Percentiles rank a stretch among this genome's conserved stretches.
phyloP scores from a whole-genome alignment of 441 rosid species.

The Arabidopsis hybrid region DNA sequence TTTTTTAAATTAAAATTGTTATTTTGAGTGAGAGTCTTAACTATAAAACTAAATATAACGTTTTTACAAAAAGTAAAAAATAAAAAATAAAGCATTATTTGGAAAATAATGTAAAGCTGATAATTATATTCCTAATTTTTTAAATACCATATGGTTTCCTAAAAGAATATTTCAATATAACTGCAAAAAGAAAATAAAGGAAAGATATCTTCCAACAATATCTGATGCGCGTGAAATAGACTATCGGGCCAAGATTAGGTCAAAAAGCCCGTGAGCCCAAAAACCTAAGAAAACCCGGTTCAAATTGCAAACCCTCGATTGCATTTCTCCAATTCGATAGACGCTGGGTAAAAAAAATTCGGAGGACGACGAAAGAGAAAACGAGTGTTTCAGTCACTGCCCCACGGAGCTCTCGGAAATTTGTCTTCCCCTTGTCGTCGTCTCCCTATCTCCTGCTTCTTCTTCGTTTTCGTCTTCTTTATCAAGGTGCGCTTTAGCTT shows the following conservation, averaged over 20 bases:
- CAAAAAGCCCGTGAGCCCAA: constrained; percentile 38
- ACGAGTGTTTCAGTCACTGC: constrained; percentile 36
- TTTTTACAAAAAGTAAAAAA: too few relatives aligned
- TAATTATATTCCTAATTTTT: too few relatives aligned
- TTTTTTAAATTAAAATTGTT: too few relatives aligned
- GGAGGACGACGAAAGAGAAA: constrained; percentile 33
- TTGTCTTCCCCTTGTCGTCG: constrained; percentile 13
- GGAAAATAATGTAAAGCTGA: too few relatives aligned
- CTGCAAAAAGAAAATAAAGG: not conserved
- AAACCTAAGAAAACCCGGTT: constrained; percentile 36
- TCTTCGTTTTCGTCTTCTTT: not conserved
- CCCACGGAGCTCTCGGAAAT: constrained; percentile 1
- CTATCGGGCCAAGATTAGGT: constrained; percentile 33
- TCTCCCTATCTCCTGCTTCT: not conserved
- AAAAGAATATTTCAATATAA: too few relatives aligned
- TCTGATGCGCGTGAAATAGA: constrained; percentile 7
- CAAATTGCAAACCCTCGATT: constrained; percentile 44
- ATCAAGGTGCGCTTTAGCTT: constrained; percentile 17
- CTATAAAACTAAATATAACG: too few relatives aligned
- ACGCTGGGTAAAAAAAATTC: constrained; percentile 10
- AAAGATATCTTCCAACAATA: not conserved
- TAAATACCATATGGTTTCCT: too few relatives aligned
- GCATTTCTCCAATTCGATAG: constrained; percentile 14
- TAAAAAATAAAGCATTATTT: too few relatives aligned
- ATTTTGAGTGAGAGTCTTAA: too few relatives aligned